Evolutionary conservation across 2,329 filamentous ascomycete genomes (phyloP).

Genomic region (Pseudocercospora eumusae): DNA sequence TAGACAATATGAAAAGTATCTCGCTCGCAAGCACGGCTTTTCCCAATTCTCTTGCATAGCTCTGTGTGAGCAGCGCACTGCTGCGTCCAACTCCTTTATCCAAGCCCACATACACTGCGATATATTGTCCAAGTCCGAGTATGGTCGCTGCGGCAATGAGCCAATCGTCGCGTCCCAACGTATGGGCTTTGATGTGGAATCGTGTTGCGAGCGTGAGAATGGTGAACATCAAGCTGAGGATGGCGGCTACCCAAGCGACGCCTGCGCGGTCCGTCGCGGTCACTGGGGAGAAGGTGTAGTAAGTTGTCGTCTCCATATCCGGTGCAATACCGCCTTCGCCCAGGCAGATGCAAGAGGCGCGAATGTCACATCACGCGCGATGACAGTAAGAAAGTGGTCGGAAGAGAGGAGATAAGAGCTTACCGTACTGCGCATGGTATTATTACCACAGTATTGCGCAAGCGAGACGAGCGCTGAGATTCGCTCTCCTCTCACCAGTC

Average conservation of each 20-base stretch:
- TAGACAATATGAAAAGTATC: constrained; percentile 33
- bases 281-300: constrained; percentile 24
- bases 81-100: constrained; percentile 25
- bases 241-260: constrained; percentile 34
- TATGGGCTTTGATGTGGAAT: constrained; percentile 33
- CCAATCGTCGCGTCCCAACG: constrained; percentile 36
- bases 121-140: constrained; percentile 29
- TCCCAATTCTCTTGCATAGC: constrained; percentile 18
- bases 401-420: background rate
- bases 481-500: background rate
- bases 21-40: constrained; percentile 32
- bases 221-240: constrained; percentile 35
- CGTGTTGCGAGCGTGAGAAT: constrained; percentile 32
- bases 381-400: too few species aligned
- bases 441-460: too few species aligned
- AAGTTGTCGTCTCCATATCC: constrained; percentile 16
- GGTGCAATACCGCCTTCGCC: background rate
- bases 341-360: background rate
- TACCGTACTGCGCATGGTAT: background rate
- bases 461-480: background rate
- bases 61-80: constrained; percentile 21
- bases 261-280: constrained; percentile 23
- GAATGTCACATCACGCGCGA: background rate
- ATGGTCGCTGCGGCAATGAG: constrained; percentile 29
- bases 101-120: constrained; percentile 31